phyloP scores from a whole-genome alignment of 345 rosid species.

The Boechera retrofracta region DNA sequence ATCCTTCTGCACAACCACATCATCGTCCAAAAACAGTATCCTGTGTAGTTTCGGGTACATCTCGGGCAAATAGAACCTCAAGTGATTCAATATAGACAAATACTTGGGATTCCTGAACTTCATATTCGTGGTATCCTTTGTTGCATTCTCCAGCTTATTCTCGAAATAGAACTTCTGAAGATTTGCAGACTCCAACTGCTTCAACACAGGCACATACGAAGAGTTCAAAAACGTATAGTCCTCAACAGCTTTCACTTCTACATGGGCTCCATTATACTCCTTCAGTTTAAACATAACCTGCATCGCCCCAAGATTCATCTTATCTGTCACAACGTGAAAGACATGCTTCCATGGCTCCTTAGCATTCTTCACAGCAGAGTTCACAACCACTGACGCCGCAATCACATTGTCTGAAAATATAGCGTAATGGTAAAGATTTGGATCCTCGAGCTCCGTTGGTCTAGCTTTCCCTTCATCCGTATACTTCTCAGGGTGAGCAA shows the following conservation, averaged over 20 bases:
- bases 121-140: slow-evolving; percentile 92
- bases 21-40: slow-evolving; percentile 89
- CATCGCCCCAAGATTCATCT: slow-evolving; percentile 99
- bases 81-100: slow-evolving; percentile 88
- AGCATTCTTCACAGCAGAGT: slow-evolving; percentile 93
- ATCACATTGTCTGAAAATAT: slow-evolving; percentile 92
- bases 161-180: slow-evolving; percentile 93
- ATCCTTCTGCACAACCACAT: slow-evolving; percentile 96
- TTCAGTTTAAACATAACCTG: slow-evolving; percentile 97
- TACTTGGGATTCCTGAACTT: slow-evolving; percentile 98
- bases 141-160: slow-evolving; percentile 92
- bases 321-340: slow-evolving; percentile 96
- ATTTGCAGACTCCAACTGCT: slow-evolving; percentile 84
- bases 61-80: slow-evolving; percentile 95
- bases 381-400: slow-evolving; percentile 96
- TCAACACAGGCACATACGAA: slow-evolving; percentile 89
- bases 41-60: slow-evolving; percentile 92
- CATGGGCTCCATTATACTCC: slow-evolving; percentile 89
- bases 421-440: slow-evolving; percentile 85
- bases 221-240: slow-evolving; percentile 92
- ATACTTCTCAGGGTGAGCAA: slow-evolving; percentile 84
- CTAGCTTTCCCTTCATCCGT: slow-evolving; percentile 71
- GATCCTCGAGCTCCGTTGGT: slow-evolving; percentile 77
- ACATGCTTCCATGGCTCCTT: slow-evolving; percentile 95
- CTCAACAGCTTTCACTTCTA: slow-evolving; percentile 98